Evolutionary conservation across 495 filamentous ascomycete genomes (phyloP).

Genomic region (Penicillium daleae): DNA sequence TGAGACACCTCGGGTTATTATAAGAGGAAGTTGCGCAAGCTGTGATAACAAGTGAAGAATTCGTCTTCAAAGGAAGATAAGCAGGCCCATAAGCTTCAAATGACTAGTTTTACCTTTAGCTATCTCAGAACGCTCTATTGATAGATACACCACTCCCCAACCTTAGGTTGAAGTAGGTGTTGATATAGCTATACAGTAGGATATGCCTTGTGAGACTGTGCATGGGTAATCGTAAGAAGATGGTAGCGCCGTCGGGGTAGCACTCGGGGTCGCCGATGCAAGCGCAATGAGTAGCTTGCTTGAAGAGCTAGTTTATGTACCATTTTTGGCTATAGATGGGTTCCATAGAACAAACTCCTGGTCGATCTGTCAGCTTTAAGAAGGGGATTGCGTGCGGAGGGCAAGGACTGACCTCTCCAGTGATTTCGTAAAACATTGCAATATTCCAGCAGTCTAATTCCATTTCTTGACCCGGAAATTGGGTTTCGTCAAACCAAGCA

Average conservation of each 20-base stretch:
- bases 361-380: neutral
- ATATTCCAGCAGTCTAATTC: slow-evolving; percentile 3
- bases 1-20: slow-evolving; percentile 1
- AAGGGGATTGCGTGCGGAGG: neutral
- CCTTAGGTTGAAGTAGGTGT: neutral
- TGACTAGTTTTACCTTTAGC: neutral
- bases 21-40: neutral
- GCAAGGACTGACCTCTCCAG: slow-evolving; percentile 2
- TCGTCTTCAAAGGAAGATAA: neutral
- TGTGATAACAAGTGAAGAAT: neutral
- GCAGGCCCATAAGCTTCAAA: neutral
- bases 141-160: neutral
- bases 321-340: neutral
- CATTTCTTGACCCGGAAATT: neutral
- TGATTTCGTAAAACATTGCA: neutral
- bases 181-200: slow-evolving; percentile 2
- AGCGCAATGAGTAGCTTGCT: neutral
- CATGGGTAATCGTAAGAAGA: slow-evolving; percentile 1
- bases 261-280: neutral
- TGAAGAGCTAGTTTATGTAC: neutral
- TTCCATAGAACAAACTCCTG: slow-evolving; percentile 6
- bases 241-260: neutral
- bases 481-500: slow-evolving; percentile 2
- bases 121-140: neutral
- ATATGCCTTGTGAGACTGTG: neutral